Conservation (phyloP, 2,329 filamentous ascomycete species). For the Sporothrix brunneoviolacea region DNA sequence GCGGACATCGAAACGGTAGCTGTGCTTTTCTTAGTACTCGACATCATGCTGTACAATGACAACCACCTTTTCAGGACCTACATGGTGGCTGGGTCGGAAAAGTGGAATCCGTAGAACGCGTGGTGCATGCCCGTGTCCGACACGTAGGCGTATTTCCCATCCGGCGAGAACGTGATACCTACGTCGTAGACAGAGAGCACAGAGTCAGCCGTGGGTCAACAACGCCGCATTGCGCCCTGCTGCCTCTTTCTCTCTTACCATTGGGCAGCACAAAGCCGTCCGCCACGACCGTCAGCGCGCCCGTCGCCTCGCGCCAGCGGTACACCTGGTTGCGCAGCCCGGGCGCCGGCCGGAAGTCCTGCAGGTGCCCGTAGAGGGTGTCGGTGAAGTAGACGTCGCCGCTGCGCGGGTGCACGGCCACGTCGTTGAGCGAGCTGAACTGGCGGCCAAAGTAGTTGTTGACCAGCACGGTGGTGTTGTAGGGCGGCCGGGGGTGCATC, state of each 20-base stretch:
- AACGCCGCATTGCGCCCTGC: too few species aligned
- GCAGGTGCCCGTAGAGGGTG: slow-evolving; percentile 51
- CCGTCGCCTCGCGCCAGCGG: slow-evolving; percentile 43
- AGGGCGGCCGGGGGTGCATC: slow-evolving; percentile 39
- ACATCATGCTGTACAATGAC: too few species aligned
- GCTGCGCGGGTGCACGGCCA: slow-evolving; percentile 45
- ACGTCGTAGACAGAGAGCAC: too few species aligned
- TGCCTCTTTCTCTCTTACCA: too few species aligned
- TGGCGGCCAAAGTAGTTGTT: slow-evolving; percentile 54
- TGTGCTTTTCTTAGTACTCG: too few species aligned
- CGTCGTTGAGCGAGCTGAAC: slow-evolving; percentile 56
- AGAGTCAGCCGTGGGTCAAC: too few species aligned
- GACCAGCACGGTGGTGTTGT: slow-evolving; percentile 47
- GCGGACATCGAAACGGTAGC: slow-evolving; percentile 40
- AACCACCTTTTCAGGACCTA: too few species aligned
- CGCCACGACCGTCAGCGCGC: slow-evolving; percentile 47
- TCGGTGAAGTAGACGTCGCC: slow-evolving; percentile 61
- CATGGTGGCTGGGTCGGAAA: slow-evolving; percentile 40
- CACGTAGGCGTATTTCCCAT: slow-evolving; percentile 46
- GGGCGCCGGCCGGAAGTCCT: slow-evolving; percentile 49
- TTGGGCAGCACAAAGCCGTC: slow-evolving; percentile 52
- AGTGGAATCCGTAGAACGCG: slow-evolving; percentile 37
- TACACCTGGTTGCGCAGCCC: slow-evolving; percentile 54
- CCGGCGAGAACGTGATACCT: slow-evolving; percentile 49
- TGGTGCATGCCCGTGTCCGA: slow-evolving; percentile 44